These are phyloP conservation scores for Russula lepida DNA, from an alignment of 768 basidiomycete genomes.

Conservation along the genomic window DNA sequence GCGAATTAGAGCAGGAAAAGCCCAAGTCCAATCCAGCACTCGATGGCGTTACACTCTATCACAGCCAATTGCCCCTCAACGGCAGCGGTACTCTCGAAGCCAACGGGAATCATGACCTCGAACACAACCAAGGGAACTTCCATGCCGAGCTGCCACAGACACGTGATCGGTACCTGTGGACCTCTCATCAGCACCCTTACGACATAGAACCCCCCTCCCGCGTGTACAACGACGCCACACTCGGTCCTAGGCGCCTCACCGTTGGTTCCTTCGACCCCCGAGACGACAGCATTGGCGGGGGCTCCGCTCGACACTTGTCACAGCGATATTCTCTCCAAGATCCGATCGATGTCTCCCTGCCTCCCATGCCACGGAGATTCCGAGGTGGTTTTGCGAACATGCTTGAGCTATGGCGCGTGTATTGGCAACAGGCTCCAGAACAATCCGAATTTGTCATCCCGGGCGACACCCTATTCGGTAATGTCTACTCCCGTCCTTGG, in stretches of 20 bases:
- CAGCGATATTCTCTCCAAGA: conserved; percentile 8
- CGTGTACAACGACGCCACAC: conserved; percentile 28
- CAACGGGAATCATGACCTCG: background rate
- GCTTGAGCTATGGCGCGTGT: conserved; percentile 18
- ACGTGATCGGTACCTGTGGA: conserved; percentile 36
- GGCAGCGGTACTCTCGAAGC: conserved; percentile 3
- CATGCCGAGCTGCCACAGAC: conserved; percentile 9
- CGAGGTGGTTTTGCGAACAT: conserved; percentile 18
- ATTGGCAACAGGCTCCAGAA: conserved; percentile 9
- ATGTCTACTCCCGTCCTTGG: background rate
- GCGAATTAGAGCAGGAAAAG: background rate
- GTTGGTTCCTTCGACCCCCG: conserved; percentile 31
- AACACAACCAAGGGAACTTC: background rate
- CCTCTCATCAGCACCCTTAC: conserved; percentile 53
- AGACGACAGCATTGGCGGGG: background rate
- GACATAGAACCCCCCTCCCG: conserved; percentile 47
- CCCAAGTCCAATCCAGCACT: background rate
- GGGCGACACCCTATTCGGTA: background rate
- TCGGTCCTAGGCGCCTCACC: conserved; percentile 22
- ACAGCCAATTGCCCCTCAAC: conserved; percentile 1
- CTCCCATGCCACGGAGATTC: conserved; percentile 12
- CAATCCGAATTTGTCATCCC: conserved; percentile 13
- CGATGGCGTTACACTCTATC: conserved; percentile 6
- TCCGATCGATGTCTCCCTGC: conserved; percentile 1
- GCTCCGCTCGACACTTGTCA: conserved; percentile 8